Conservation (phyloP, 202 grass and related monocot genomes). For the Bolboschoenoplectus hybrid region DNA sequence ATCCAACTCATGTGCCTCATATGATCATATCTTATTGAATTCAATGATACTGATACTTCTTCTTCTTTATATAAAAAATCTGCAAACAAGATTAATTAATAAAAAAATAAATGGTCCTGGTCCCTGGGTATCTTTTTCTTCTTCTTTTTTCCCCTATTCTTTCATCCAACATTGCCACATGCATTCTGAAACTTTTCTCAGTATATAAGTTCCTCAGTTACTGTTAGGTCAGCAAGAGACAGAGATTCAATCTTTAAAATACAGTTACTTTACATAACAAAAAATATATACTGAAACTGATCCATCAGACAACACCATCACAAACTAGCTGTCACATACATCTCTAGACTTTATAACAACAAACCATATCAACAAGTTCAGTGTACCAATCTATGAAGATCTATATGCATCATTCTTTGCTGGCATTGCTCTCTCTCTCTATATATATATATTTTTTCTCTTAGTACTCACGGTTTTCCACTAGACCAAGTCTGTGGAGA, state of each 20-base stretch:
- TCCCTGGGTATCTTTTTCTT: not conserved
- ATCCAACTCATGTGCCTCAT: not conserved
- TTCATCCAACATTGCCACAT: not conserved
- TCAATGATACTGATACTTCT: not conserved
- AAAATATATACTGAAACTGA: no score
- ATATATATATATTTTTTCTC: no score
- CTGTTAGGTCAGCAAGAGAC: not conserved
- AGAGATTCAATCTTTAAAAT: not conserved
- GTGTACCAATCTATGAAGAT: not conserved
- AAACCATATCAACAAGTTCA: not conserved
- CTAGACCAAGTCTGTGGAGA: constrained; percentile 37
- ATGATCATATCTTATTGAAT: not conserved
- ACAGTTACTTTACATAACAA: not conserved
- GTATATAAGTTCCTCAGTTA: not conserved
- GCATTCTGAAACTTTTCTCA: not conserved
- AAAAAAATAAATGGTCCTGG: not conserved
- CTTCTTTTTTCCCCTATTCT: not conserved
- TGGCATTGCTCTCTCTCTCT: no score
- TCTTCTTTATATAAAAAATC: no score
- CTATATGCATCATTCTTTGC: not conserved
- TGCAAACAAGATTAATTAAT: not conserved
- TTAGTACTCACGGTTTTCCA: not conserved
- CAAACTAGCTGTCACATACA: no score
- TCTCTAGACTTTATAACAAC: no score
- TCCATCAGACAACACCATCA: no score